Conservation (phyloP, 768 basidiomycete genomes). For the Trametes punicea region DNA sequence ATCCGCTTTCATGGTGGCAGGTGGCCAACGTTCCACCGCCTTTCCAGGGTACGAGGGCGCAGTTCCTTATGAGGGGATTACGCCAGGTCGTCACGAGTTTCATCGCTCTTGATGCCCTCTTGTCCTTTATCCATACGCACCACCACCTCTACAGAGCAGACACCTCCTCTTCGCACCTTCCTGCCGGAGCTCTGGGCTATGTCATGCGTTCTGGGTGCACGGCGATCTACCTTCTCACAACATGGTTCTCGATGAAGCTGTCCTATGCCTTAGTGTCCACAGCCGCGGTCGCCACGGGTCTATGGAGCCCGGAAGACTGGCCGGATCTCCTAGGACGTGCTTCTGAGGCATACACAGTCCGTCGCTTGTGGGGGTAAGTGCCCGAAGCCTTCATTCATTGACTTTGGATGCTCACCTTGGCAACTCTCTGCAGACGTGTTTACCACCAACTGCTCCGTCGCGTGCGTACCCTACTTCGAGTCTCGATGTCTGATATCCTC, state of each 20-base stretch:
- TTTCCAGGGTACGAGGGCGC: not conserved
- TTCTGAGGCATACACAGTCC: conserved; percentile 36
- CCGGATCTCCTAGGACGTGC: conserved; percentile 35
- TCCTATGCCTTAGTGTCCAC: not conserved
- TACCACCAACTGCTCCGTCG: conserved; percentile 40
- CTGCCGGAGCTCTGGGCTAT: not conserved
- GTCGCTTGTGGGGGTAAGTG: conserved; percentile 41
- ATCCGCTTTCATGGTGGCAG: not conserved
- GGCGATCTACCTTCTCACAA: not conserved
- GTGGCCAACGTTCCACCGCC: conserved; percentile 12
- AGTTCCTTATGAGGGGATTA: conserved; percentile 7
- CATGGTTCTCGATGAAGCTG: not conserved
- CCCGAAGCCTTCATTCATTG: not conserved
- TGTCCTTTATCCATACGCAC: conserved; percentile 8
- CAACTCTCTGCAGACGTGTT: conserved; percentile 22
- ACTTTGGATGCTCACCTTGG: not conserved
- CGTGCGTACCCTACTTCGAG: conserved; percentile 24
- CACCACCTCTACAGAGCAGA: not conserved
- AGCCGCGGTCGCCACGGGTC: conserved; percentile 9
- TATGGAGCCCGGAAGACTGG: conserved; percentile 38
- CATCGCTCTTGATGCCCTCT: conserved; percentile 7
- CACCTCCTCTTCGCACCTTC: not conserved
- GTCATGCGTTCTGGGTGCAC: not conserved
- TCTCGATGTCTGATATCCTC: not conserved
- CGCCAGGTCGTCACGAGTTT: conserved; percentile 2